These are phyloP conservation scores for Mimosa bimucronata DNA, from an alignment of 306 rosid species.

Conservation along the genomic window DNA sequence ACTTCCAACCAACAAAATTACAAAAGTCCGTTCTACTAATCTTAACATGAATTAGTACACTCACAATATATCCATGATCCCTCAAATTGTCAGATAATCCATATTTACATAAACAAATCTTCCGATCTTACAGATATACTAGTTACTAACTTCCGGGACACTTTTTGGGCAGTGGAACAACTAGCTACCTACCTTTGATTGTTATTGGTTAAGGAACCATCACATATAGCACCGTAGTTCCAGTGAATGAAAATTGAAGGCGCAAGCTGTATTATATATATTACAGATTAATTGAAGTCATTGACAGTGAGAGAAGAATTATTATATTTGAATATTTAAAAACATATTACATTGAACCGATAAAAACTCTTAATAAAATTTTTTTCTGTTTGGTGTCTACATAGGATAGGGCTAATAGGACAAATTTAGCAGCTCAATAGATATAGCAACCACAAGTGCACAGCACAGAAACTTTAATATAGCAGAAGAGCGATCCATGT, in stretches of 20 bases:
- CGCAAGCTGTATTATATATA: not conserved
- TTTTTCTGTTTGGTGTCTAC: not conserved
- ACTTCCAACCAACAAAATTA: not conserved
- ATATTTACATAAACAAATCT: not conserved
- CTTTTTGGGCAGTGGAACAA: not conserved
- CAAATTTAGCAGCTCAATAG: conserved; percentile 13
- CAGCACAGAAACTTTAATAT: not conserved
- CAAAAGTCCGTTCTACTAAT: not conserved
- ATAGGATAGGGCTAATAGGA: conserved; percentile 7
- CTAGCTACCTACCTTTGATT: not conserved
- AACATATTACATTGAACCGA: not conserved
- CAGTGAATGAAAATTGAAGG: not conserved
- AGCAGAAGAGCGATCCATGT: conserved; percentile 46
- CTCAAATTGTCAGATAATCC: not conserved
- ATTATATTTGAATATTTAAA: not conserved
- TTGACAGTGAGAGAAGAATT: not conserved
- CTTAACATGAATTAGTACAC: not conserved
- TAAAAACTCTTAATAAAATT: not conserved
- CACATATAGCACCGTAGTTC: not conserved
- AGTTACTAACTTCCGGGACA: not conserved
- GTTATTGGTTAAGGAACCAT: not conserved
- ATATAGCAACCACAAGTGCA: not conserved
- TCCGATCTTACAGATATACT: not conserved
- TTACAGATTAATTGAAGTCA: not conserved
- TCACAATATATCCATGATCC: not conserved